Conservation (phyloP, 192 early-diverging fungal species). For the Coemansia aciculifera region DNA sequence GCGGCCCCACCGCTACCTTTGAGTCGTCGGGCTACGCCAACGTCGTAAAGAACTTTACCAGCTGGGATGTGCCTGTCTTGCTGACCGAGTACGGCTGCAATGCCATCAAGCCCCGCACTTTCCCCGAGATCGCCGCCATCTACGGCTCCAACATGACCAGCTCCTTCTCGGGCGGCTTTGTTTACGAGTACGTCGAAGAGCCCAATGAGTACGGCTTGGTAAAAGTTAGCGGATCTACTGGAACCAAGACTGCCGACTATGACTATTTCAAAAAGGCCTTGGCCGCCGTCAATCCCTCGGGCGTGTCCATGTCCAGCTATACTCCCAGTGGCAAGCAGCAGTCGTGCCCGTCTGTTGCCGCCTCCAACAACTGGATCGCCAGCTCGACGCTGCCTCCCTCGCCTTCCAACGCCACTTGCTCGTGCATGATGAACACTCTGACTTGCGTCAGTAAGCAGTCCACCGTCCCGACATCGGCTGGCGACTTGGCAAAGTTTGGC, state of each 20-base stretch:
- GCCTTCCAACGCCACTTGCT: conserved; percentile 62
- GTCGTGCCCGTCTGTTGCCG: conserved; percentile 52
- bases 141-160: conserved; percentile 69
- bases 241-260: conserved; percentile 59
- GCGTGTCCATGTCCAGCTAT: conserved; percentile 61
- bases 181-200: conserved; percentile 78
- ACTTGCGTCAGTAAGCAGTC: conserved; percentile 48
- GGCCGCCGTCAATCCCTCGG: conserved; percentile 53
- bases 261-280: conserved; percentile 61
- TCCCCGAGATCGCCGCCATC: conserved; percentile 67
- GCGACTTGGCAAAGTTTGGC: conserved; percentile 32
- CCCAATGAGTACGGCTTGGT: conserved; percentile 75
- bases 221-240: conserved; percentile 50
- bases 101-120: conserved; percentile 62
- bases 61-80: conserved; percentile 66
- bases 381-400: conserved; percentile 61
- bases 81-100: conserved; percentile 83
- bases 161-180: conserved; percentile 69
- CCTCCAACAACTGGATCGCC: conserved; percentile 57
- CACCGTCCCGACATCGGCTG: conserved; percentile 21
- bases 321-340: conserved; percentile 43
- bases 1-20: conserved; percentile 61
- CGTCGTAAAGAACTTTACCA: conserved; percentile 61
- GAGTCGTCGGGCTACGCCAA: conserved; percentile 67
- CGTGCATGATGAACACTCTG: conserved; percentile 65